Base-by-base conservation (phyloP, 1,284 basidiomycete species). In the Schizophyllum commune region DNA sequence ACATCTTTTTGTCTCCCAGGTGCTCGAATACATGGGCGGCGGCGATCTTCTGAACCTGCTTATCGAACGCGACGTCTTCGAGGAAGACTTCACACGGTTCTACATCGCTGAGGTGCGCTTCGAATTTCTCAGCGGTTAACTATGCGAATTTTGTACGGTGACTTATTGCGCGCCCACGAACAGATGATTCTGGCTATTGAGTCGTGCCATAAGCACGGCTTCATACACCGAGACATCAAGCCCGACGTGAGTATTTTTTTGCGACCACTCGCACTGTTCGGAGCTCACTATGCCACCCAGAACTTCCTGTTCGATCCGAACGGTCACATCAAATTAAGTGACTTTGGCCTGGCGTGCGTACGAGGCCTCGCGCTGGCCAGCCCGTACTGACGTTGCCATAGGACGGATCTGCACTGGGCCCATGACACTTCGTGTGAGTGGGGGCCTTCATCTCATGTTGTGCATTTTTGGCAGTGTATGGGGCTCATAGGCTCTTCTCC, bases 151-250 rank as follows among this genome's bases (percentile, higher is more conserved):
- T 52, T 55, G 33, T 32, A 54, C 13, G 55, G 61, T 63, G 62
- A 62, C 68, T 62, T 32, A 47, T 58, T 61, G 60, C 62, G 65
- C 64, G 68, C 66, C 58, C 65, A 67, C 68, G 63, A 63, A 61
- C 69, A 92, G 89, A 98, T 98, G 96, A 82, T 98, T 62, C 84
- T 98, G n/a, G 92, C 94, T 15, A 90, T 98, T 65, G 91, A 96
- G 73, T 89, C 91, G 66, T 96, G 94, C 70, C 96, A 98, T 76
- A 88, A 87, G 70, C 87, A 94, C 67, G 96, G 96, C 2, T 98
- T 96, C 77, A 97, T 98, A 68, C 96, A 98, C 77, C 86, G 96
- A 60, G 96, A 98, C 77, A 96, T 98, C 77, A 96, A 96, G 76
- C 94, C 94, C 65, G 91, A 94, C 75, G 88, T 91, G 73, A 72